These are phyloP conservation scores for Musa troglodytarum DNA, from an alignment of 176 grass and related monocot genomes.

Conservation along the genomic window DNA sequence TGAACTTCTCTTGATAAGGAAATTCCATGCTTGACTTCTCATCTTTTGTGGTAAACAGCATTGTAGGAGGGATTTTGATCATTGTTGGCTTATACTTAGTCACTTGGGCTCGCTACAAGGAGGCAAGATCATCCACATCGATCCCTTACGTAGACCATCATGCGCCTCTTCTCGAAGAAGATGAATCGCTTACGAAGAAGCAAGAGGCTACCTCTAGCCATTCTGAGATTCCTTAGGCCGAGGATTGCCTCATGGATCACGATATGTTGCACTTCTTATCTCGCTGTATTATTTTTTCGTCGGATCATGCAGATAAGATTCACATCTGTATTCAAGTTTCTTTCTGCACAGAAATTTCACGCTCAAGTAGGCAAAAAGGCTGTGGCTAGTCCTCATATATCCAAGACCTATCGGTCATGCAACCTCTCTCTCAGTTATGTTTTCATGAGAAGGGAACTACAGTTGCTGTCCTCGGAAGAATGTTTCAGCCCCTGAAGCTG, in stretches of 20 bases:
- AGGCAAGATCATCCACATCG: constrained; percentile 25
- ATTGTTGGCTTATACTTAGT: constrained; percentile 78
- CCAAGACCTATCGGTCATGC: too few relatives aligned
- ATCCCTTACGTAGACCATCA: constrained; percentile 20
- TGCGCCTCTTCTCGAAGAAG: neutral
- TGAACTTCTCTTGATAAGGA: neutral
- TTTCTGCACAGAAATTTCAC: neutral
- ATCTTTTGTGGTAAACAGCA: constrained; percentile 44
- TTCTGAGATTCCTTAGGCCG: neutral
- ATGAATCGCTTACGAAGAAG: neutral
- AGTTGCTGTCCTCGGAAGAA: too few relatives aligned
- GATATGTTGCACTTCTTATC: neutral
- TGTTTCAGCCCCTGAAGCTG: too few relatives aligned
- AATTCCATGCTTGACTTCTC: neutral
- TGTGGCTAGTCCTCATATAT: too few relatives aligned
- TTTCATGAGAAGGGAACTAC: too few relatives aligned
- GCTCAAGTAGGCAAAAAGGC: neutral
- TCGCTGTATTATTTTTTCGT: neutral
- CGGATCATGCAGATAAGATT: neutral
- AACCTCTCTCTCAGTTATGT: too few relatives aligned
- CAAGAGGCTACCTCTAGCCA: neutral
- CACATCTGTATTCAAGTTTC: neutral
- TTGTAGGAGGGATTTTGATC: constrained; percentile 83
- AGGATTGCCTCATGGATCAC: neutral
- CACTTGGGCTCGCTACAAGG: constrained; percentile 66